Percentiles rank a stretch among this genome's conserved stretches.
Conservation (phyloP, 2,329 filamentous ascomycete species). For the Arthroderma sp. region DNA sequence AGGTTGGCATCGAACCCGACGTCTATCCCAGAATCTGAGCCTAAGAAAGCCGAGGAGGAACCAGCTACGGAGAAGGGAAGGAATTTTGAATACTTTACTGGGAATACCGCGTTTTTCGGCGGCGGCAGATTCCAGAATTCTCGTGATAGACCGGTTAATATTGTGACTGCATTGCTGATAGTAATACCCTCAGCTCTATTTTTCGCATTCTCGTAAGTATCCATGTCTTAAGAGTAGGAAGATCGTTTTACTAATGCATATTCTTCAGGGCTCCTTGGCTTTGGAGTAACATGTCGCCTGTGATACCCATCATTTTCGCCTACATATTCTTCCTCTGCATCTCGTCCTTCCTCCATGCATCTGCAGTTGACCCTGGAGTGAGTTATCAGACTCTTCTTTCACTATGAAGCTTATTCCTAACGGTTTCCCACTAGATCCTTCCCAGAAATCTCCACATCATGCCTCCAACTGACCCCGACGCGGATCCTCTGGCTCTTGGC, state of each 20-base stretch:
- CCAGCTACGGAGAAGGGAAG: slow-evolving; percentile 42
- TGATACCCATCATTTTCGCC: slow-evolving; percentile 76
- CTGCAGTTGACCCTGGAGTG: slow-evolving; percentile 83
- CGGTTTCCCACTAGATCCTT: slow-evolving; percentile 53
- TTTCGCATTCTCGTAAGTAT: slow-evolving; percentile 60
- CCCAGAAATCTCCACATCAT: slow-evolving; percentile 85
- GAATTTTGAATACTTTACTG: slow-evolving; percentile 87
- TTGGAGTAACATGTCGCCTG: slow-evolving; percentile 76
- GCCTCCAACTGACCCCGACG: slow-evolving; percentile 59
- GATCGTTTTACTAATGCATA: slow-evolving; percentile 11
- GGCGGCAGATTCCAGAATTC: slow-evolving; percentile 83
- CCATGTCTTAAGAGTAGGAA: not conserved
- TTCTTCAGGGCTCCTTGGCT: slow-evolving; percentile 56
- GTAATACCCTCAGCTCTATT: slow-evolving; percentile 69
- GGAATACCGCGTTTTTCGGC: slow-evolving; percentile 82
- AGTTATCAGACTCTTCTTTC: slow-evolving; percentile 30
- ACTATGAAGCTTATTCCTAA: not conserved
- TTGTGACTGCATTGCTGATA: slow-evolving; percentile 72
- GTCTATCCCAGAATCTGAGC: slow-evolving; percentile 55
- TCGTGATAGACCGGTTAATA: slow-evolving; percentile 73
- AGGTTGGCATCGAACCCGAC: slow-evolving; percentile 64
- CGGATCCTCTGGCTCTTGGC: slow-evolving; percentile 69
- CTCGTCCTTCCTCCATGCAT: slow-evolving; percentile 89
- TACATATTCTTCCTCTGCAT: slow-evolving; percentile 86
- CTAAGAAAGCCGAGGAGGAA: slow-evolving; percentile 33